Percentiles rank a stretch among this genome's conserved stretches.
Evolutionary conservation across 129 eudicot species (phyloP).

Genomic region (Pulicaria dysenterica): DNA sequence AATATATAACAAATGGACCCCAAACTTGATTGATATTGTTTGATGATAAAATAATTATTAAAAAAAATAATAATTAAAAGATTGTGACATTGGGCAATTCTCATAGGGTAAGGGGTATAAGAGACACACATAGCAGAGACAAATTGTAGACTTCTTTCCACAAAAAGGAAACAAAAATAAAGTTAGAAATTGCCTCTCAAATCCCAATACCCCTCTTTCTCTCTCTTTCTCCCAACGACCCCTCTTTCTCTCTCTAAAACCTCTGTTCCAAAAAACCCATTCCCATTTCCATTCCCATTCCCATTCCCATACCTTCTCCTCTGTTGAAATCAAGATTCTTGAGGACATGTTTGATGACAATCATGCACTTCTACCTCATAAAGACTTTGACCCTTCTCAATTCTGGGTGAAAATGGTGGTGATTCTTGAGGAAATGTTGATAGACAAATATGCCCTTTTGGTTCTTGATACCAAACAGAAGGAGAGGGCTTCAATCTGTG

Average conservation of each 20-base stretch:
- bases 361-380: constrained; percentile 1
- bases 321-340: constrained; percentile 25
- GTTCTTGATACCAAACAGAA: background rate
- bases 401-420: background rate
- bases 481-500: background rate
- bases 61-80: background rate
- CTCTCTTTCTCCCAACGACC: background rate
- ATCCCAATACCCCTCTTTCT: constrained; percentile 31
- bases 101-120: constrained; percentile 26
- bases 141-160: constrained; percentile 38
- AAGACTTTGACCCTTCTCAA: background rate
- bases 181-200: constrained; percentile 37
- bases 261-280: constrained; percentile 12
- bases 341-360: constrained; percentile 18
- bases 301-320: background rate
- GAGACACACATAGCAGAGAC: constrained; percentile 38
- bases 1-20: too few species aligned
- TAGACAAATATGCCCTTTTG: constrained; percentile 24
- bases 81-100: constrained; percentile 13
- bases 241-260: constrained; percentile 22
- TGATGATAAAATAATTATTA: background rate
- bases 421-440: background rate
- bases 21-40: too few species aligned
- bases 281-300: constrained; percentile 19
- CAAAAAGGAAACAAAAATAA: constrained; percentile 40